A percentile compares a stretch with the other conserved stretches of the same genome.
Conservation (phyloP, 1,284 basidiomycete genomes). For the Sparassis latifolia region DNA sequence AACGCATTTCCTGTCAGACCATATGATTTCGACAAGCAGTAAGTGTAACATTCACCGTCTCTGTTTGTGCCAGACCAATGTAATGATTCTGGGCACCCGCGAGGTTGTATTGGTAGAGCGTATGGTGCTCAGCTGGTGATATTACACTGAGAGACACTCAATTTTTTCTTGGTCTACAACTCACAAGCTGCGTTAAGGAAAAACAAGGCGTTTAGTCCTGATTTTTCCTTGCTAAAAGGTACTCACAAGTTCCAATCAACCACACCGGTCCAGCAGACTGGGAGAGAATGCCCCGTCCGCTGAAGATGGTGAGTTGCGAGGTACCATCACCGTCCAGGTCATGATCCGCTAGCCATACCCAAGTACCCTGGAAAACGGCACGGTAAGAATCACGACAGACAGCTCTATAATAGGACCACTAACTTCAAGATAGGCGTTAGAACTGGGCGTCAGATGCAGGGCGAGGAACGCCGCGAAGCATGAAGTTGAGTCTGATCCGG, state of each 20-base stretch:
- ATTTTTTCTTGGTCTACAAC: neutral
- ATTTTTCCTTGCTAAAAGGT: neutral
- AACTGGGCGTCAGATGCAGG: conserved; percentile 52
- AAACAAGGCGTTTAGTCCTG: no score
- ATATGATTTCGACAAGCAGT: neutral
- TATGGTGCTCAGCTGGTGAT: conserved; percentile 48
- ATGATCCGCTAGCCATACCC: conserved; percentile 81
- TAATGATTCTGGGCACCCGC: conserved; percentile 59
- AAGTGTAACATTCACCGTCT: conserved; percentile 39
- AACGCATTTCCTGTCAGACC: neutral
- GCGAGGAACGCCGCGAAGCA: conserved; percentile 59
- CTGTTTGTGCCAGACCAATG: conserved; percentile 68
- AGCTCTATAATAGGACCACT: neutral
- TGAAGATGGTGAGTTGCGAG: conserved; percentile 55
- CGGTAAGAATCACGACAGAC: neutral
- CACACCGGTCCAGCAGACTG: conserved; percentile 71
- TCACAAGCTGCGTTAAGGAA: neutral
- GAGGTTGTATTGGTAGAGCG: conserved; percentile 63
- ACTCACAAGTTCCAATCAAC: conserved; percentile 63
- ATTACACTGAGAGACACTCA: neutral
- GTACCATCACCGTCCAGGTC: conserved; percentile 44
- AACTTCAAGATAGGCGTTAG: conserved; percentile 58
- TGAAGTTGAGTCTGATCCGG: conserved; percentile 30
- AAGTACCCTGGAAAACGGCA: conserved; percentile 26
- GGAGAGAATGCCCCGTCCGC: conserved; percentile 73